Evolutionary conservation across 257 asterid species (phyloP).

Genomic region (Cinchona pubescens): DNA sequence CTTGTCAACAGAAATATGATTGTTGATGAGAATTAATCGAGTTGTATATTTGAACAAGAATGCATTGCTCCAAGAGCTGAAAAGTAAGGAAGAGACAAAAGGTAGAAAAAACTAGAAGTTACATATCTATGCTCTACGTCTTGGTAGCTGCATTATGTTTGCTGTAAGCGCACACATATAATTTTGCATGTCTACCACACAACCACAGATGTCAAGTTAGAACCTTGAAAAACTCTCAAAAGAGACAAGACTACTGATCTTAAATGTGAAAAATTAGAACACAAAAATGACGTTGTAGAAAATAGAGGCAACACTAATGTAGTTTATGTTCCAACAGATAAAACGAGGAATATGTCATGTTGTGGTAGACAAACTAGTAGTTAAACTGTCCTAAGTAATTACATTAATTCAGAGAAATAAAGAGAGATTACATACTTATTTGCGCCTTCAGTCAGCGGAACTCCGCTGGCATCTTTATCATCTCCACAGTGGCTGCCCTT

Average conservation of each 20-base stretch:
- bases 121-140: background rate
- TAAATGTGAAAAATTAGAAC: too few species aligned
- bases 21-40: background rate
- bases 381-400: background rate
- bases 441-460: constrained; percentile 43
- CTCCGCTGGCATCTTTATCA: constrained; percentile 43
- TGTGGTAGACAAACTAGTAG: background rate
- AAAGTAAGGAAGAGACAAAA: background rate
- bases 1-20: background rate
- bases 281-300: too few species aligned
- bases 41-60: background rate
- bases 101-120: background rate
- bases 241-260: background rate
- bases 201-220: background rate
- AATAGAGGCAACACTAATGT: background rate
- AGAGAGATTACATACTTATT: constrained; percentile 38
- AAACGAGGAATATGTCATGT: too few species aligned
- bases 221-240: background rate
- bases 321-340: background rate
- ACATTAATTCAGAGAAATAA: background rate
- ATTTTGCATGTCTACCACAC: background rate
- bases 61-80: background rate
- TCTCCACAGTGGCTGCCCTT: constrained; percentile 30
- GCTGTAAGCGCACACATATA: background rate
- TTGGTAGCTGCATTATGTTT: background rate